A percentile compares a stretch with the other conserved stretches of the same genome.
Evolutionary conservation across 2,329 filamentous ascomycete species (phyloP).

Genomic region (Trichoderma sp.): DNA sequence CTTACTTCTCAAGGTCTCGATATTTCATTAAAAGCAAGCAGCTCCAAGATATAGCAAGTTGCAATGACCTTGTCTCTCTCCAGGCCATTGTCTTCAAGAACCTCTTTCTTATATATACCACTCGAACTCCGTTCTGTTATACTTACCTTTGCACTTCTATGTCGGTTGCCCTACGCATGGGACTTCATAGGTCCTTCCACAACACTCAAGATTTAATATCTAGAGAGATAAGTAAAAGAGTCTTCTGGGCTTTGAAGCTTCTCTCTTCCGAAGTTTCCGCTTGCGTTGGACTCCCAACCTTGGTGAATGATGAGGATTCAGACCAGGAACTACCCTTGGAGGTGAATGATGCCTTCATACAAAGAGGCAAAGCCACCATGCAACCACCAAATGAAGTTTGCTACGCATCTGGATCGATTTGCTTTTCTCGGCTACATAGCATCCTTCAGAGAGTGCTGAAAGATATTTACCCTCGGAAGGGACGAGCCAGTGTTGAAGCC

Average conservation of each 20-base stretch:
- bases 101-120: neutral
- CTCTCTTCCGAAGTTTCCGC: neutral
- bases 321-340: neutral
- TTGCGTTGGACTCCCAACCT: neutral
- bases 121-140: neutral
- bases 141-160: constrained; percentile 4
- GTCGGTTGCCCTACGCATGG: neutral
- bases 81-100: constrained; percentile 1
- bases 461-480: neutral
- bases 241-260: neutral
- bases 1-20: neutral
- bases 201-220: neutral
- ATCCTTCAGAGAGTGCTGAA: neutral
- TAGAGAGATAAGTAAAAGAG: neutral
- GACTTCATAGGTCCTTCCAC: neutral
- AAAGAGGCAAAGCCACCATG: neutral
- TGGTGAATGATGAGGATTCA: neutral
- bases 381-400: constrained; percentile 1
- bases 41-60: neutral
- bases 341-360: neutral
- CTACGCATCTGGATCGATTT: neutral
- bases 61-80: neutral
- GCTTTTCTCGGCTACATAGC: neutral
- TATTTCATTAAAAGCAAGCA: constrained; percentile 3
- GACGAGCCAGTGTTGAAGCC: neutral